Conservation (phyloP, 2,329 filamentous ascomycete species). For the Exophiala xenobiotica region DNA sequence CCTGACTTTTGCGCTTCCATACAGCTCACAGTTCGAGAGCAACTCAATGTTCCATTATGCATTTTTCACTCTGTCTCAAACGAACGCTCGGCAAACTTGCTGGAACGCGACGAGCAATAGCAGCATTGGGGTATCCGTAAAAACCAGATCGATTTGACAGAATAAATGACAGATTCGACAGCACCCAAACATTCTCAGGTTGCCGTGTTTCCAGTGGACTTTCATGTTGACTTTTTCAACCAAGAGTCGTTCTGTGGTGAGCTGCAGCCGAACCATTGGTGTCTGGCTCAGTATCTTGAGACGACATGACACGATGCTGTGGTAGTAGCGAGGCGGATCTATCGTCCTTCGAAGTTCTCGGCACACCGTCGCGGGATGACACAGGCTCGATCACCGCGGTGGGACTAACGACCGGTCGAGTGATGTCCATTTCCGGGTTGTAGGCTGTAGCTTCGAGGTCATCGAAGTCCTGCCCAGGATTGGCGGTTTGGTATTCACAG, state of each 20-base stretch:
- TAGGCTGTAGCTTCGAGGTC: slow-evolving; percentile 30
- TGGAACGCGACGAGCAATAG: background rate
- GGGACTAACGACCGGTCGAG: slow-evolving; percentile 27
- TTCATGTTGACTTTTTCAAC: background rate
- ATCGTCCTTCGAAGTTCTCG: slow-evolving; percentile 19
- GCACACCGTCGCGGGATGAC: slow-evolving; percentile 9
- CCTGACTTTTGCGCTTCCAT: background rate
- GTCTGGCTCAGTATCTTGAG: background rate
- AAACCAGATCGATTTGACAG: background rate
- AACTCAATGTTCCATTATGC: background rate
- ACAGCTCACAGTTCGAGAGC: background rate
- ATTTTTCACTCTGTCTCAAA: background rate
- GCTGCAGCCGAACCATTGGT: slow-evolving; percentile 7
- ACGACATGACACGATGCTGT: background rate
- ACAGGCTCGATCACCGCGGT: slow-evolving; percentile 23
- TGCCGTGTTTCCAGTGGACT: background rate
- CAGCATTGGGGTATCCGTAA: background rate
- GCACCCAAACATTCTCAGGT: background rate
- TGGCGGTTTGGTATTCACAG: slow-evolving; percentile 45
- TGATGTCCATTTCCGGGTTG: slow-evolving; percentile 27
- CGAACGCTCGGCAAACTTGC: background rate
- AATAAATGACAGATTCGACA: background rate
- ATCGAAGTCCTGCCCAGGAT: slow-evolving; percentile 54
- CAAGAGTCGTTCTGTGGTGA: slow-evolving; percentile 17
- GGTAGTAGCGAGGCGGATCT: slow-evolving; percentile 10